Base-by-base conservation (phyloP, 352 stramenopile species). In the Phytophthora crassamura region DNA sequence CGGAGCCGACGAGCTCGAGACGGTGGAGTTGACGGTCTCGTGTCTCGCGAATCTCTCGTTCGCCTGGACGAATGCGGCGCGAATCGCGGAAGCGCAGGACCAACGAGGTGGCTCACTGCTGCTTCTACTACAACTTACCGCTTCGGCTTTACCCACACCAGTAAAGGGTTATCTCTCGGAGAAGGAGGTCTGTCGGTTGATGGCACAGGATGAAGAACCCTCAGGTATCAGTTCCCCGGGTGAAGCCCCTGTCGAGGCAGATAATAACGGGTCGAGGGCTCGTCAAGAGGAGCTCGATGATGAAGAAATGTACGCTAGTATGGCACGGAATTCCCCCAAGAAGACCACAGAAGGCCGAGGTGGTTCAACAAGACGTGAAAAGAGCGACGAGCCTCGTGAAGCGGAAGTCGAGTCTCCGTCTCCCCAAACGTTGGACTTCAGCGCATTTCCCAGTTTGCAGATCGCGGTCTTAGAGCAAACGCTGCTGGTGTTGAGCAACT, bases 21-120 rank as follows among this genome's bases (percentile, higher is more conserved):
- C 90, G 35, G 74, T 93, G 18, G 82, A 94, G 50, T 51, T 91
- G 15, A 80, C 78, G 0, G 72, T 85, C 33, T 85, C 77, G 2
- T 88, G 78, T 34, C 64, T 92, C 6, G 86, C 78, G 0, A 92
- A 92, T 34, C 64, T 94, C 7, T 90, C 83, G 3, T 92, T 93
- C 41, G 62, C 74, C 6, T 39, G 69, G 0, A 45, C 52, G 1
- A 94, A 90, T 38, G 78, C 75, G 1, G 66, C 40, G 0, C 75
- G 59, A 14, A 90, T 94, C 20, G 72, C 75, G 0, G 65, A 84
- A 16, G 36, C 39, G 51, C 69, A 11, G 50, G 35, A 63, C 33
- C 51, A 69, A 25, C 25, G 8, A 15, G 60, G 39, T 4, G 66
- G 61, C 0, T 86, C 81, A 1, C 47, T 91, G 1, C 30, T 72